Percentiles rank a stretch among this genome's conserved stretches.
Evolutionary conservation across 345 rosid genomes (phyloP).

Genomic region (Turritis glabra): DNA sequence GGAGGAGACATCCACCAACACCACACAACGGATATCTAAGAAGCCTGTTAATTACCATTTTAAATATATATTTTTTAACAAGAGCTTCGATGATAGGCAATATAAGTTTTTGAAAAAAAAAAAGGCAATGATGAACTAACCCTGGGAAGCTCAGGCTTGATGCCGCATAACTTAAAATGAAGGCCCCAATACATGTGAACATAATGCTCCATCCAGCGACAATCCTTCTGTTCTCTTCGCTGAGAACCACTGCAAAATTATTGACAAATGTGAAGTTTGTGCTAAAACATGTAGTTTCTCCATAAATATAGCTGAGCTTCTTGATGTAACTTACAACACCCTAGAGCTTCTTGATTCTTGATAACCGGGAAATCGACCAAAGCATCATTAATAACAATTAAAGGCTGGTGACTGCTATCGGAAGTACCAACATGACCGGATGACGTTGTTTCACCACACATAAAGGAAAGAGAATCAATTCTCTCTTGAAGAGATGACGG

Average conservation of each 20-base stretch:
- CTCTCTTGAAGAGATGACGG: slow-evolving; percentile 79
- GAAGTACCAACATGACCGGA: slow-evolving; percentile 40
- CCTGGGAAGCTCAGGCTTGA: slow-evolving; percentile 66
- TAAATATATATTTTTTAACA: neutral
- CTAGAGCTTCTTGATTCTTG: slow-evolving; percentile 54
- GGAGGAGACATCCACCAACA: slow-evolving; percentile 73
- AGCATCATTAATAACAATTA: slow-evolving; percentile 42
- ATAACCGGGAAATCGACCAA: slow-evolving; percentile 44
- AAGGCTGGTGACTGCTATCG: slow-evolving; percentile 44
- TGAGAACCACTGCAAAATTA: slow-evolving; percentile 49
- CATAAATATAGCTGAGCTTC: neutral
- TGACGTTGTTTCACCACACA: slow-evolving; percentile 27
- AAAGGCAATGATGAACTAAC: slow-evolving; percentile 43
- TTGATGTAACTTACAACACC: slow-evolving; percentile 49
- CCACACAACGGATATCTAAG: slow-evolving; percentile 65
- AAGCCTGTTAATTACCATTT: slow-evolving; percentile 46
- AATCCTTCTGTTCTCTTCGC: slow-evolving; percentile 64
- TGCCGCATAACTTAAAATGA: slow-evolving; percentile 72
- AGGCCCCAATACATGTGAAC: slow-evolving; percentile 69
- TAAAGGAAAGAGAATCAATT: slow-evolving; percentile 59
- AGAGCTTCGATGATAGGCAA: neutral
- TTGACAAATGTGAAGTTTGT: neutral
- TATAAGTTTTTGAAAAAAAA: slow-evolving; percentile 4
- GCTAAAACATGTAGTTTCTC: slow-evolving; percentile 9
- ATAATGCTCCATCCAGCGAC: slow-evolving; percentile 94